A percentile compares a stretch with the other conserved stretches of the same genome.
Conservation (phyloP, 768 basidiomycete species). For the Mycena polygramma region DNA sequence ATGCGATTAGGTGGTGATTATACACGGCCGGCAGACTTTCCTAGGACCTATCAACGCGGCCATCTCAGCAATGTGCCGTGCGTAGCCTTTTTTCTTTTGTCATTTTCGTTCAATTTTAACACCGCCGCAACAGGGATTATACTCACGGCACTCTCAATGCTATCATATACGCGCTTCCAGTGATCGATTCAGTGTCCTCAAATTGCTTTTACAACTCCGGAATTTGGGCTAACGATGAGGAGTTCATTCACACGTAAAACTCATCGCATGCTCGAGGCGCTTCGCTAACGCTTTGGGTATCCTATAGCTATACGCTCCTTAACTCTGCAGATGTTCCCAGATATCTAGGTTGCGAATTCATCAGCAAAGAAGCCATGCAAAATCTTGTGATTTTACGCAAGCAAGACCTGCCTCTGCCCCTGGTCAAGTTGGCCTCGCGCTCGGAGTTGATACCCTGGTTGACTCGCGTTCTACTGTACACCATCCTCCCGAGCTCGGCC, state of each 20-base stretch:
- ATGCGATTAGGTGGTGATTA: constrained; percentile 17
- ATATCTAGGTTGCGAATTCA: constrained; percentile 20
- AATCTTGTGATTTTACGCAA: constrained; percentile 19
- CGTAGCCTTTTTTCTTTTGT: not conserved
- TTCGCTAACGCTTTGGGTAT: not conserved
- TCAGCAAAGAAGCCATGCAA: constrained; percentile 10
- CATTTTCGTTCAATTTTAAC: not conserved
- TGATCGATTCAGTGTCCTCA: constrained; percentile 17
- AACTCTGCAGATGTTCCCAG: constrained; percentile 19
- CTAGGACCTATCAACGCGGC: constrained; percentile 3
- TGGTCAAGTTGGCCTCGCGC: constrained; percentile 12
- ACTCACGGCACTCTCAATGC: constrained; percentile 26
- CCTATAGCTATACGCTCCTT: constrained; percentile 21
- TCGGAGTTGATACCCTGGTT: constrained; percentile 23
- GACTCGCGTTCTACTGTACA: constrained; percentile 18
- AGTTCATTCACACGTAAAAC: constrained; percentile 24
- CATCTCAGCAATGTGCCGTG: constrained; percentile 28
- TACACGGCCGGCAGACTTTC: constrained; percentile 20
- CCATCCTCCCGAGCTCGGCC: constrained; percentile 16
- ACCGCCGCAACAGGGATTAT: constrained; percentile 13
- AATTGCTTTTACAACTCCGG: constrained; percentile 22
- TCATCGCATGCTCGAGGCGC: not conserved
- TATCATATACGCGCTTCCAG: constrained; percentile 14
- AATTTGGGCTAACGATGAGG: constrained; percentile 21
- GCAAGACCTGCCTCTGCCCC: constrained; percentile 8